Base-by-base conservation (phyloP, 1,284 basidiomycete species). In the Bjerkandera adusta region DNA sequence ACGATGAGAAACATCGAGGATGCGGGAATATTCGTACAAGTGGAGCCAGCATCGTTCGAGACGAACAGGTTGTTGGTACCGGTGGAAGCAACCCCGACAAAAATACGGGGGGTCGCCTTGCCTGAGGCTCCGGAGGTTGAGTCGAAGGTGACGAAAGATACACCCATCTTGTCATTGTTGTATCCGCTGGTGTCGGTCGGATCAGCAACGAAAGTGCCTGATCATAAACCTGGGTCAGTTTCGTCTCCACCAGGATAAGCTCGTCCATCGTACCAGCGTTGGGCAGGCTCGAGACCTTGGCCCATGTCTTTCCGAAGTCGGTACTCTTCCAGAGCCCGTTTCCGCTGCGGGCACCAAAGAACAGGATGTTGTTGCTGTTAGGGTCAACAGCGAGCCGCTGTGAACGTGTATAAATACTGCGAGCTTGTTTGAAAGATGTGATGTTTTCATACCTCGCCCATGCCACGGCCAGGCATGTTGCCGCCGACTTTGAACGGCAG, bases 391-490 rank as follows among this genome's bases (percentile, higher is more conserved):
- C 79, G 21, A 85, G 73, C 45, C 82, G 77, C 78, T 83, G 27
- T 24, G 20, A 6, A n/a, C 2, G 30, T 3, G 1, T 10, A 26
- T 11, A 41, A 30, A 21, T 20, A 32, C 22, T 7, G 41, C 21
- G n/a, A n/a, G n/a, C n/a, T n/a, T n/a, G 2, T 21, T 24, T 2
- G 5, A 4, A 13, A 4, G 3, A 43, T n/a, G 39, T 13, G 32
- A 40, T 27, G 12, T 16, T n/a, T 5, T 26, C 18, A n/a, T 45
- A 67, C 62, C 58, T 68, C 67, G 30, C 67, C 67, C 59, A 71
- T 65, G 40, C 80, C 81, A 60, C 81, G 78, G 38, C 81, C 81
- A 20, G 81, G 82, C 81, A 84, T 84, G 59, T 85, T 85, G 4
- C 81, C 81, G 27, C 77, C 76, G 21, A 81, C 71, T 50, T 85